These are phyloP conservation scores for Ceratopteris richardii DNA, from an alignment of 75 land plant genomes.

Conservation along the genomic window DNA sequence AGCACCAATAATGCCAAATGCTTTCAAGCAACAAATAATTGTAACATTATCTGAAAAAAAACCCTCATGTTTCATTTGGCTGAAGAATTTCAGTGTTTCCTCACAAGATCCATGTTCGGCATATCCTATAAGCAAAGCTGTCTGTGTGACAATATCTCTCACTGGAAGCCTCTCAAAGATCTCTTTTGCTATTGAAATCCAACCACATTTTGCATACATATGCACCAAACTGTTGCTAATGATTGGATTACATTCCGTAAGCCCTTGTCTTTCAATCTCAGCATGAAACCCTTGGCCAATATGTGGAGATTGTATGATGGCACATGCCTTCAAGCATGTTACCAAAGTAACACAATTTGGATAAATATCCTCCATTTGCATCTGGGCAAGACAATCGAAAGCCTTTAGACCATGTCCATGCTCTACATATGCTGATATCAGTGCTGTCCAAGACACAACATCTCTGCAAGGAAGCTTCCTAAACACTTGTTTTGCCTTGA, in stretches of 20 bases:
- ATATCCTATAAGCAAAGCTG: conserved; percentile 7
- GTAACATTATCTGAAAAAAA: conserved; percentile 18
- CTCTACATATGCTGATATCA: conserved; percentile 14
- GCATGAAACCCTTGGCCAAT: conserved; percentile 38
- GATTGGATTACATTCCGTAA: conserved; percentile 23
- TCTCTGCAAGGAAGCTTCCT: conserved; percentile 10
- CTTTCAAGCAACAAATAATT: conserved; percentile 14
- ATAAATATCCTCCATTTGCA: conserved; percentile 9
- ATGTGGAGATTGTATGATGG: conserved; percentile 12
- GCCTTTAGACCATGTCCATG: conserved; percentile 12
- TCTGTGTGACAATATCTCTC: conserved; percentile 38
- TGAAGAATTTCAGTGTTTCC: conserved; percentile 5
- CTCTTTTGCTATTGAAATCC: conserved; percentile 21
- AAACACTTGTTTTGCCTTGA: conserved; percentile 15
- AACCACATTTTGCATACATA: conserved; percentile 50
- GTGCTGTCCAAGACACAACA: conserved; percentile 24
- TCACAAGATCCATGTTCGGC: conserved; percentile 9
- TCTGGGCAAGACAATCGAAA: conserved; percentile 3
- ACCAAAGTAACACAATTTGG: conserved; percentile 18
- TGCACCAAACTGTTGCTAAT: conserved; percentile 41
- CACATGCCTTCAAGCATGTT: conserved; percentile 13
- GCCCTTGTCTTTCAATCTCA: conserved; percentile 27
- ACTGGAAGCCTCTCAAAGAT: conserved; percentile 22
- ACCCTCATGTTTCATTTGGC: conserved; percentile 8
- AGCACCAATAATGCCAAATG: conserved; percentile 20